Conservation (phyloP, 345 rosid species). For the Nasturtium officinale region DNA sequence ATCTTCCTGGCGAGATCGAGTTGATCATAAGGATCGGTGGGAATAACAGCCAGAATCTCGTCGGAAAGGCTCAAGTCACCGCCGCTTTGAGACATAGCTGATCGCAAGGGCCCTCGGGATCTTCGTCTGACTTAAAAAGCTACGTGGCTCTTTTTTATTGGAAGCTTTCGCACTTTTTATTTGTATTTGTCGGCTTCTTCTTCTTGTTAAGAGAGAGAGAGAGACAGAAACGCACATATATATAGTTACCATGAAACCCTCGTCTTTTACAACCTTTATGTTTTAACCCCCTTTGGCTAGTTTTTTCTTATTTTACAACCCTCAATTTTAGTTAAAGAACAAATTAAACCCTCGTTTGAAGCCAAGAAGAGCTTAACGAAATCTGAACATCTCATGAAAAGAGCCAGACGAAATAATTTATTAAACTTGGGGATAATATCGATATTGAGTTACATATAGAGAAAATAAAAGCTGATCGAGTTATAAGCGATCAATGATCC, state of each 20-base stretch:
- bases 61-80: constrained; percentile 67
- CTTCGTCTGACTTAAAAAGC: neutral
- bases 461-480: neutral
- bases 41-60: constrained; percentile 77
- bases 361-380: neutral
- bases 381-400: neutral
- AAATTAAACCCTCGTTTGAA: neutral
- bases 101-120: constrained; percentile 35
- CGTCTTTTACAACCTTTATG: neutral
- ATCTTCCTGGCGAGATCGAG: constrained; percentile 97
- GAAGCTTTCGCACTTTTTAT: neutral
- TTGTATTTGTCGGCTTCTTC: constrained; percentile 3
- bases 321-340: neutral
- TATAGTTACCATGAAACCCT: constrained; percentile 13
- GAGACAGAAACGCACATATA: neutral
- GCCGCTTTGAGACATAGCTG: constrained; percentile 39
- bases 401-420: neutral
- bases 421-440: neutral
- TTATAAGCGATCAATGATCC: constrained; percentile 30
- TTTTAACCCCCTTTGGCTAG: neutral
- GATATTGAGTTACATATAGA: neutral
- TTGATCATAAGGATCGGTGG: constrained; percentile 87
- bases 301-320: neutral
- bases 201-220: neutral
- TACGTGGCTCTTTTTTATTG: constrained; percentile 31